phyloP scores from a whole-genome alignment of 257 asterid genomes.

The Rehmannia glutinosa region DNA sequence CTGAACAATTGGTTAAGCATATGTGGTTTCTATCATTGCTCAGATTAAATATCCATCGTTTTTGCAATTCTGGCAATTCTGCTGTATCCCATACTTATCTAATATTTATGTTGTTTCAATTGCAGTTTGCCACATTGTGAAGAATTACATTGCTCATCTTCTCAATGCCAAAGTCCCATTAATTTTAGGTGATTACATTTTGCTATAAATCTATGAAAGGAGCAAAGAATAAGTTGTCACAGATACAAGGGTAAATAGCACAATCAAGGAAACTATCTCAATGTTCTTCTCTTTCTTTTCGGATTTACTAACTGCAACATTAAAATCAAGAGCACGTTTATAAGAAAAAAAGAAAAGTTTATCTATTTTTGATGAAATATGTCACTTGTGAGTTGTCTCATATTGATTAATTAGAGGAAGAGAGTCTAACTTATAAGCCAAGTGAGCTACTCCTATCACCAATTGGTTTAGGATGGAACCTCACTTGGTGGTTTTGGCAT shows the following conservation, averaged over 20 bases:
- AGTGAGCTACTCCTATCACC: too few species aligned
- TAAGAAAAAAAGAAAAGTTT: too few species aligned
- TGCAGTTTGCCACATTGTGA: slow-evolving; percentile 83
- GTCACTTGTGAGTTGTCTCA: too few species aligned
- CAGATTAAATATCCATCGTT: background rate
- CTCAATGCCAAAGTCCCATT: slow-evolving; percentile 73
- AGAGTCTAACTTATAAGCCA: too few species aligned
- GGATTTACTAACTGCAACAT: too few species aligned
- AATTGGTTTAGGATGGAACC: too few species aligned
- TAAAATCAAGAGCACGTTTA: too few species aligned
- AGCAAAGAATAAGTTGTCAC: slow-evolving; percentile 5
- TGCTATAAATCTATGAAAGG: background rate
- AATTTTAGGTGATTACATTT: slow-evolving; percentile 56
- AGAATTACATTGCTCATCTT: slow-evolving; percentile 73
- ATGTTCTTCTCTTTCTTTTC: background rate
- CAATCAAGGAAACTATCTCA: slow-evolving; percentile 2
- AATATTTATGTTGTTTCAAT: slow-evolving; percentile 14
- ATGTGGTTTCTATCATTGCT: background rate
- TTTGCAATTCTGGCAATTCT: background rate
- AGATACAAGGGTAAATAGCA: slow-evolving; percentile 3
- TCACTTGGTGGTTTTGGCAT: too few species aligned
- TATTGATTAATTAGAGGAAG: too few species aligned
- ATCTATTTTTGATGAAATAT: too few species aligned
- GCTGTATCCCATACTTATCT: background rate
- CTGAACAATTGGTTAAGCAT: background rate